A percentile compares a stretch with the other conserved stretches of the same genome.
Conservation (phyloP, 75 land plant genomes). For the Pinus tabuliformis region DNA sequence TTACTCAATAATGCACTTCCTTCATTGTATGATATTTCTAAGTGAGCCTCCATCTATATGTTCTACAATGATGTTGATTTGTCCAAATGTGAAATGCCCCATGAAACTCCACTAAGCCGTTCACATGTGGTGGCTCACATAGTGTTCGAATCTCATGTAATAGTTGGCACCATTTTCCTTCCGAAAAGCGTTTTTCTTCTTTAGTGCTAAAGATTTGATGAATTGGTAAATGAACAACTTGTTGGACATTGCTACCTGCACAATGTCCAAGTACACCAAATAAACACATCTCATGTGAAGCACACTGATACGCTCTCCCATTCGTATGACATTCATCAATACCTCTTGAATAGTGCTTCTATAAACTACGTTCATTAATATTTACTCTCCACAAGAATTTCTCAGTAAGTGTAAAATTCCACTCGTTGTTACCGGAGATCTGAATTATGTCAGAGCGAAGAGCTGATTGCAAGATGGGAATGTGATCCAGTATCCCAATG, state of each 20-base stretch:
- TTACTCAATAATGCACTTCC: no score
- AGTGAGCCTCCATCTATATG: slow-evolving; percentile 97
- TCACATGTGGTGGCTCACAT: slow-evolving; percentile 84
- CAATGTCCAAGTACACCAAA: slow-evolving; percentile 95
- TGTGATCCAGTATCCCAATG: no score
- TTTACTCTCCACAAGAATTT: slow-evolving; percentile 90
- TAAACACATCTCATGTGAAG: slow-evolving; percentile 94
- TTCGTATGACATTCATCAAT: slow-evolving; percentile 24
- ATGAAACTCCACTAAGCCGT: slow-evolving; percentile 92
- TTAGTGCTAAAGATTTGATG: slow-evolving; percentile 83
- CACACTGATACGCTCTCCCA: slow-evolving; percentile 75
- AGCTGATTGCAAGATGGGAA: no score
- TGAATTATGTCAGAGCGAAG: no score
- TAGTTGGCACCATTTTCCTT: slow-evolving; percentile 95
- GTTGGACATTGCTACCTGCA: slow-evolving; percentile 88
- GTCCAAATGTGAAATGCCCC: slow-evolving; percentile 98
- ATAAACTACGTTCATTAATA: slow-evolving; percentile 88
- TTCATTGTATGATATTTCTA: slow-evolving; percentile 57
- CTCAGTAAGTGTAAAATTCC: slow-evolving; percentile 86
- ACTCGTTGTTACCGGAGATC: slow-evolving; percentile 66
- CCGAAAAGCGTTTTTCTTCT: slow-evolving; percentile 93
- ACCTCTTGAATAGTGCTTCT: slow-evolving; percentile 52
- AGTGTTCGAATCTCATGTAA: slow-evolving; percentile 89
- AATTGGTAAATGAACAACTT: slow-evolving; percentile 87
- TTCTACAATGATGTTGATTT: slow-evolving; percentile 93